Base-by-base conservation (phyloP, 1,284 basidiomycete genomes). In the Marasmius oreades region DNA sequence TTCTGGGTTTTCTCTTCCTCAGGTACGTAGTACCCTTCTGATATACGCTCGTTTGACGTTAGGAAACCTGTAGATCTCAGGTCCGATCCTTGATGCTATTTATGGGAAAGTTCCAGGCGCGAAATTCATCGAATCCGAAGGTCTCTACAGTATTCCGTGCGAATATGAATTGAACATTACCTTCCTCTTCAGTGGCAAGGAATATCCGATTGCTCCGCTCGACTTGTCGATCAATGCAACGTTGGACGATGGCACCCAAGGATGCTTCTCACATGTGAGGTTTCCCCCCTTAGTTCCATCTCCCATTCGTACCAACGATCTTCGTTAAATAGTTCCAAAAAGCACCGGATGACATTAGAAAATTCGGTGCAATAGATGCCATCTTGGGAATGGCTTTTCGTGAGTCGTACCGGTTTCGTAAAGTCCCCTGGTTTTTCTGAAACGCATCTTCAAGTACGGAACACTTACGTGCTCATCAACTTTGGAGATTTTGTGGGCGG, bases 401-500 rank as follows among this genome's bases (percentile, higher is more conserved):
- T 72, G 56, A 61, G 69, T 59, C n/a, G 26, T 51, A 18, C 11
- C 37, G 23, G 36, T 44, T 10, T 37, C 10, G 22, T 36, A 31
- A 5, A 28, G 10, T n/a, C 22, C 24, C n/a, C n/a, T n/a, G n/a
- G 2, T 33, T 34, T 34, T 23, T n/a, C 47, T 51, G 24, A 37
- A 28, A n/a, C 23, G 37, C n/a, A 24, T 22, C 33, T 34, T 44
- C 2, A 61, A 73, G 71, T 72, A 36, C 67, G 71, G 23, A 74
- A 72, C 53, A 63, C 63, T 2, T 73, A 73, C 62, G 61, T 68
- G 18, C 56, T 70, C 43, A 62, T 73, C 60, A 61, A 74, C 61
- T 73, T 66, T 51, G 72, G 72, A 42, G 68, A 73, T 60, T 74
- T 73, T 59, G 65, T 71, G 56, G 69, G 69, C 51, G 67, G 64